These are phyloP conservation scores for Alternaria sp. DNA, from an alignment of 2,329 filamentous ascomycete species.

Conservation along the genomic window DNA sequence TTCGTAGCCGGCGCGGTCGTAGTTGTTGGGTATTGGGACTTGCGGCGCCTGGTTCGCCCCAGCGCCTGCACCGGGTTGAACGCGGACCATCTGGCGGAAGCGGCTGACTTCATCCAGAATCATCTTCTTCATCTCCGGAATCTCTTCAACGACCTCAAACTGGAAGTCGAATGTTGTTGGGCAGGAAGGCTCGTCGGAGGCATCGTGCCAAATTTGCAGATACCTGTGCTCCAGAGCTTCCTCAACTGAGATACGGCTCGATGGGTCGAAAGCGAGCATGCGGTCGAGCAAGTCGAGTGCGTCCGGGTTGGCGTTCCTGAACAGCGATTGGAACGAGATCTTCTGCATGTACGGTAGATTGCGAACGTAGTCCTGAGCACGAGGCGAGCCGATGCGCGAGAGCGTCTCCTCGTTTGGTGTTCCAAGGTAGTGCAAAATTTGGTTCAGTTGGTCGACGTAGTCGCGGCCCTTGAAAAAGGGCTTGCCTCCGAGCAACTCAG, in stretches of 20 bases:
- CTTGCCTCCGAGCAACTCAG: constrained; percentile 91
- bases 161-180: constrained; percentile 97
- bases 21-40: constrained; percentile 70
- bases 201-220: constrained; percentile 97
- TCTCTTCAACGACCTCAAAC: constrained; percentile 97
- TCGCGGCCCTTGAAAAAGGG: constrained; percentile 99
- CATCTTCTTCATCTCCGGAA: constrained; percentile 94
- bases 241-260: constrained; percentile 91
- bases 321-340: constrained; percentile 85
- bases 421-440: constrained; percentile 97
- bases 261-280: constrained; percentile 97
- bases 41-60: constrained; percentile 56
- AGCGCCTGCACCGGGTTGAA: constrained; percentile 48
- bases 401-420: constrained; percentile 96
- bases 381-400: constrained; percentile 89
- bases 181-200: constrained; percentile 92
- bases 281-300: constrained; percentile 93
- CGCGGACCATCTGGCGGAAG: constrained; percentile 72
- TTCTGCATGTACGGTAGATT: constrained; percentile 96
- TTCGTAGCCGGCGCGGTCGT: constrained; percentile 65
- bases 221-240: constrained; percentile 96
- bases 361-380: constrained; percentile 97
- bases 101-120: constrained; percentile 92
- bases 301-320: constrained; percentile 94
- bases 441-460: constrained; percentile 99